Evolutionary conservation across 2,329 filamentous ascomycete genomes (phyloP).

Genomic region (Helminthosporium solani): DNA sequence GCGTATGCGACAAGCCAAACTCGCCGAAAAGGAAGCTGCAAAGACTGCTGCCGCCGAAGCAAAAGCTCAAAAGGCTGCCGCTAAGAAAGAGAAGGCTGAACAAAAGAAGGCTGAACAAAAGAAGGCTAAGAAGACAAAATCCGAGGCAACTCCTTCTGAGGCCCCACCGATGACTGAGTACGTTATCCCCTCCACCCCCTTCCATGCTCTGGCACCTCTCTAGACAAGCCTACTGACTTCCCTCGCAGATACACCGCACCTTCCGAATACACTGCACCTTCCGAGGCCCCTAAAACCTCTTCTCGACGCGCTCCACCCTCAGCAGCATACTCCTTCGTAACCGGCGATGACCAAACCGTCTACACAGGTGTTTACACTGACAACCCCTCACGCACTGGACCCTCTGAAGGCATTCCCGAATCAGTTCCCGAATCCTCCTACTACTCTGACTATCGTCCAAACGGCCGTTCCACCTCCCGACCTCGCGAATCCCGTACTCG

Average conservation of each 20-base stretch:
- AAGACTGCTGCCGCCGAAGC: constrained; percentile 36
- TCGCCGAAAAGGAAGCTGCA: constrained; percentile 40
- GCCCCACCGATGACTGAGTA: constrained; percentile 31
- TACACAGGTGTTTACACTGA: constrained; percentile 45
- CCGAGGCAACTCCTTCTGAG: constrained; percentile 31
- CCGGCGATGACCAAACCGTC: constrained; percentile 47
- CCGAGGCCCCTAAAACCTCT: constrained; percentile 21
- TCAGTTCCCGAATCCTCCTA: constrained; percentile 39
- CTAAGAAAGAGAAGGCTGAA: constrained; percentile 43
- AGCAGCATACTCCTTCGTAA: constrained; percentile 51
- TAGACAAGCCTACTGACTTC: constrained; percentile 17
- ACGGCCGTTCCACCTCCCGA: constrained; percentile 27
- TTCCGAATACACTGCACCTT: constrained; percentile 33
- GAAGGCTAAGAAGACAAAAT: constrained; percentile 30
- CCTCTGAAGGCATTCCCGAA: constrained; percentile 21
- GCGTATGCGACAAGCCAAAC: constrained; percentile 52
- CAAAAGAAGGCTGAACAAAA: constrained; percentile 25
- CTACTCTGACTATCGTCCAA: constrained; percentile 46
- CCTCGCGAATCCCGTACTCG: constrained; percentile 14
- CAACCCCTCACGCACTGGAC: constrained; percentile 36
- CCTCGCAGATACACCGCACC: constrained; percentile 15
- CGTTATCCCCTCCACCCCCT: constrained; percentile 25
- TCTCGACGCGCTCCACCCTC: constrained; percentile 38
- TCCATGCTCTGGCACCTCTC: constrained; percentile 28
- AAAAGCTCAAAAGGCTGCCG: constrained; percentile 48